Conservation (phyloP, 805 yeast genomes). For the Yarrowia divulgata region DNA sequence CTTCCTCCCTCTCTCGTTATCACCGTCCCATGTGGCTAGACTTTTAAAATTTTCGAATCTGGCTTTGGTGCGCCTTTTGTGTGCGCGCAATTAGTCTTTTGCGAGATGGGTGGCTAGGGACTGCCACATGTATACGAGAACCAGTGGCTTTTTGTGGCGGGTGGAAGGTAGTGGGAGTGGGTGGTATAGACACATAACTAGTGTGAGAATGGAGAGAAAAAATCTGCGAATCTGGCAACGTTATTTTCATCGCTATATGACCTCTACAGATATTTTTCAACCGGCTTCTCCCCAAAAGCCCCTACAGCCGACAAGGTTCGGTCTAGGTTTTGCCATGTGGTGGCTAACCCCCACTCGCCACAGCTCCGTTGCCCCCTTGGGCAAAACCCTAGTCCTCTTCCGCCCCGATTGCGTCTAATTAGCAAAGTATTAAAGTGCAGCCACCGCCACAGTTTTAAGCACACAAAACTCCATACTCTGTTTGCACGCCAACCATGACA, state of each 20-base stretch:
- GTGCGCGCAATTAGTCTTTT: background rate
- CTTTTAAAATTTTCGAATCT: constrained; percentile 4
- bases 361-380: constrained; percentile 2
- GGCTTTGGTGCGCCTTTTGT: background rate
- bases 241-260: too few relatives aligned
- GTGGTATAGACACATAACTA: background rate
- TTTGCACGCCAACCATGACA: background rate
- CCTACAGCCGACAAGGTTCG: constrained; percentile 1
- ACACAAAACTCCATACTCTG: background rate
- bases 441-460: constrained; percentile 37
- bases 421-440: constrained; percentile 38
- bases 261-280: too few relatives aligned
- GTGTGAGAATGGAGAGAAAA: background rate
- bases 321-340: background rate
- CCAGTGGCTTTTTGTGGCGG: constrained; percentile 10
- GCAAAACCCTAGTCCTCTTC: constrained; percentile 15
- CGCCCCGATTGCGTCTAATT: constrained; percentile 29
- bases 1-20: too few relatives aligned
- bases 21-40: constrained; percentile 3
- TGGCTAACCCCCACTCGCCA: constrained; percentile 38
- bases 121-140: constrained; percentile 1
- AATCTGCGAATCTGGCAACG: too few relatives aligned
- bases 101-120: constrained; percentile 33
- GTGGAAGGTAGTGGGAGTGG: background rate
- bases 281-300: background rate